Evolutionary conservation across 805 yeast genomes (phyloP), one percentile per base, ranked within the genome.

Genomic region (Metschnikowia orientalis): DNA sequence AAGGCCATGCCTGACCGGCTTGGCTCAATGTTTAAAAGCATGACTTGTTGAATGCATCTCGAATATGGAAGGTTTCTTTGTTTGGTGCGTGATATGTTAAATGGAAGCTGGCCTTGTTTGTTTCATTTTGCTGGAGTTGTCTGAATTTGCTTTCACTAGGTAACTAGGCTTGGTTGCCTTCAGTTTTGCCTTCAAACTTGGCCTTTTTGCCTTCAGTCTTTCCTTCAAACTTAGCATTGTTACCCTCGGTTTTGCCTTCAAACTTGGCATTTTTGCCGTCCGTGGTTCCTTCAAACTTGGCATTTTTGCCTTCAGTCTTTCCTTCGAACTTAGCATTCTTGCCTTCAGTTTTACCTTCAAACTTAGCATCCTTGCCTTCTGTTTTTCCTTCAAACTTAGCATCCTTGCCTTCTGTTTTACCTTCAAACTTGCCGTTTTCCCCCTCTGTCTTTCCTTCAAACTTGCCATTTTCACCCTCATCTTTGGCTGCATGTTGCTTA

Each of bases 301-400:
- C 39, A 7, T 23, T 28, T 32, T 31, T 30, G 1, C 32, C 53
- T 11, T 40, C 43, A 3, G 43, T 28, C 18, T 32, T 35, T 8
- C 42, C 42, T n/a, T 37, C 37, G 14, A 17, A 11, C 29, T 39
- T 39, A 8, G 33, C 42, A 15, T 24, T 34, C 21, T 50, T 43
- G 13, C 54, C 55, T 12, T 32, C 39, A 3, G 41, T 34, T 23
- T 35, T 35, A 5, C 45, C 42, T 3, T 26, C 35, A 8, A 8
- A 11, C 18, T 39, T 37, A 8, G 26, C 26, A 2, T 10, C 18
- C 42, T 16, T 28, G 25, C 30, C 34, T 19, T 37, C 38, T 2
- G 38, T 22, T 27, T 33, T 23, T 3, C 40, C 36, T 19, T 30
- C 38, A 17, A 26, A 26, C 22, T 34, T 34, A n/a, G 18, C 37